Evolutionary conservation across 176 grass and related monocot species (phyloP), one percentile per base, ranked within the genome.

Genomic region (Neostapfia colusana): DNA sequence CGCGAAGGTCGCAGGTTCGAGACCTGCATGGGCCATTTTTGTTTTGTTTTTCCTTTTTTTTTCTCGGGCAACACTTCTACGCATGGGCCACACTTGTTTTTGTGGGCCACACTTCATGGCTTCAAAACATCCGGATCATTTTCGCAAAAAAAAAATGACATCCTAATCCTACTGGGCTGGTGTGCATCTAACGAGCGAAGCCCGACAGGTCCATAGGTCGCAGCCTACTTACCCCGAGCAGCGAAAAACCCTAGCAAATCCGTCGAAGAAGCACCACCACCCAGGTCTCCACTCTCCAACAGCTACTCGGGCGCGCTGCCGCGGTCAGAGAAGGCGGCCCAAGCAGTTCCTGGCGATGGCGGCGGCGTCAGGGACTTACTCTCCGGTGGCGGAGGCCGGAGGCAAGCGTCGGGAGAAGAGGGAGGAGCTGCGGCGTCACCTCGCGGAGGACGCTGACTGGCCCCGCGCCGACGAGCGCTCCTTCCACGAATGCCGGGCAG

Each of bases 1-100:
- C 87, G 87, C 81, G 87, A 89, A 89, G 81, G 90, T 93, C 90
- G 90, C 84, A 93, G 86, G 88, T 93, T 89, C 79, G 80, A 97
- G 50, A 93, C 90, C 90, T 97, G 82, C 83, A 93, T 97, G 69
- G 90, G 87, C 93, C 93, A 3, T 20, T 70, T 26, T 53, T 8
- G 6, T 0, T 26, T 4, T 64, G 69, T 63, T 25, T 7, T 15
- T 61, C n/a, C n/a, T n/a, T n/a, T n/a, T n/a, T n/a, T n/a, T n/a
- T n/a, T n/a, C n/a, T n/a, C n/a, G n/a, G n/a, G n/a, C n/a, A n/a
- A n/a, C n/a, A n/a, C n/a, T n/a, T n/a, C n/a, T n/a, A 36, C 18
- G 2, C 10, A 39, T n/a, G n/a, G n/a, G n/a, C n/a, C n/a, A n/a
- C n/a, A n/a, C n/a, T n/a, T n/a, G n/a, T n/a, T n/a, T 12, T 14